These are phyloP conservation scores for Flaveria robusta DNA, from an alignment of 129 eudicot genomes.

Conservation along the genomic window DNA sequence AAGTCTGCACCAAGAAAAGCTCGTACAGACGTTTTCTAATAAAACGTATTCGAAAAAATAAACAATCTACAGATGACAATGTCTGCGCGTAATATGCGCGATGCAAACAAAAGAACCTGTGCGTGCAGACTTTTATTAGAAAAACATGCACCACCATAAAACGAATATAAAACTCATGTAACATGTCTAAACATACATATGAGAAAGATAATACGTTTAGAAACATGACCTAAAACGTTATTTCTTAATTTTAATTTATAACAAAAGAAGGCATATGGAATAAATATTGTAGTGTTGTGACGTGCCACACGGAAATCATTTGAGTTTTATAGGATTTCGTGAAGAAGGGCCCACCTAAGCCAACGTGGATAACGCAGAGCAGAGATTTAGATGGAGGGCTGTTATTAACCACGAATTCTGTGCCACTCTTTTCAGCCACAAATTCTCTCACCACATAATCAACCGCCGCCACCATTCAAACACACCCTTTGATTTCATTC, in stretches of 20 bases:
- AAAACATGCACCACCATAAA: too few species aligned
- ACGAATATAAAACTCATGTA: too few species aligned
- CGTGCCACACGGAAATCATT: background rate
- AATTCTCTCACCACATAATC: slow-evolving; percentile 29
- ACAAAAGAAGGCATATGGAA: background rate
- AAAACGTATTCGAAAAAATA: too few species aligned
- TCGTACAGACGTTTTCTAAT: too few species aligned
- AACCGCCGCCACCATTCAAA: background rate
- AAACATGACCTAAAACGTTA: too few species aligned
- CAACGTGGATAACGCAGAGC: slow-evolving; percentile 33
- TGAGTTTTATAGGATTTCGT: background rate
- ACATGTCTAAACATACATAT: too few species aligned
- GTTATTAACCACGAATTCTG: slow-evolving; percentile 29
- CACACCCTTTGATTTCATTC: slow-evolving; percentile 22
- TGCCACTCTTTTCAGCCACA: slow-evolving; percentile 39
- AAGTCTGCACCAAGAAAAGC: too few species aligned
- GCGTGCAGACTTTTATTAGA: too few species aligned
- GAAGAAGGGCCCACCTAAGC: slow-evolving; percentile 19
- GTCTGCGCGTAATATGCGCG: too few species aligned
- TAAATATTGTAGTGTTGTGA: background rate
- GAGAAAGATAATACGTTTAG: too few species aligned
- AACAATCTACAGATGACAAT: too few species aligned
- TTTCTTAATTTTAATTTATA: background rate
- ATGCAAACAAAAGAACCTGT: too few species aligned
- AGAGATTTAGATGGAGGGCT: slow-evolving; percentile 35